Evolutionary conservation across 2,329 filamentous ascomycete genomes (phyloP).

Genomic region (Verticillium nonalfalfae): DNA sequence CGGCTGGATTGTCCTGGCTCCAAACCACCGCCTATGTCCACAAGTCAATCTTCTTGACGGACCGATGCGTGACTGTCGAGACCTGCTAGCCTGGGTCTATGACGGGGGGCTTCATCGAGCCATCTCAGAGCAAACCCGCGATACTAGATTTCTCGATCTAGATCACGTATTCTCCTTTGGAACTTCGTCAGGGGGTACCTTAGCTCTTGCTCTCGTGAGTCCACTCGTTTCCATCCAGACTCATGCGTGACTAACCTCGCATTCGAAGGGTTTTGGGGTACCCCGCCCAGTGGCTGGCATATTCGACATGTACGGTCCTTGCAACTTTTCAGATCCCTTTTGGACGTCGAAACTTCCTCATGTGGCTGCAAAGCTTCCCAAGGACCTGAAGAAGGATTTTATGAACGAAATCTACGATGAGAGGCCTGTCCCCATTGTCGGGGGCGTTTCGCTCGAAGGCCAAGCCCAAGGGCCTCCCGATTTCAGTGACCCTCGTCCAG

Average conservation of each 20-base stretch:
- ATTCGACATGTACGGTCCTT: constrained; percentile 33
- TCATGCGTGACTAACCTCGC: background rate
- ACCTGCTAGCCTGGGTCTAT: constrained; percentile 27
- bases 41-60: constrained; percentile 22
- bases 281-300: constrained; percentile 28
- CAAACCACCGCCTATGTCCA: constrained; percentile 24
- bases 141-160: constrained; percentile 10
- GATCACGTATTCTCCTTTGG: constrained; percentile 26
- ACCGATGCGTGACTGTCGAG: constrained; percentile 24
- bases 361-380: constrained; percentile 18
- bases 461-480: constrained; percentile 24
- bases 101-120: constrained; percentile 17
- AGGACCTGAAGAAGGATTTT: constrained; percentile 18
- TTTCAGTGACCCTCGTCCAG: constrained; percentile 27
- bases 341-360: constrained; percentile 26
- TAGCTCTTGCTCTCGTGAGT: constrained; percentile 27
- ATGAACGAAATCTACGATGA: constrained; percentile 27
- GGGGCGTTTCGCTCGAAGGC: constrained; percentile 33
- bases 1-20: constrained; percentile 29
- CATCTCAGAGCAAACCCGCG: constrained; percentile 13
- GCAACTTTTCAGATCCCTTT: constrained; percentile 27
- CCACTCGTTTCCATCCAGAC: background rate
- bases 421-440: constrained; percentile 25
- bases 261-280: constrained; percentile 26
- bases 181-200: constrained; percentile 26